Conservation (phyloP, 148 eudicot species). For the Pharnaceum exiguum region DNA sequence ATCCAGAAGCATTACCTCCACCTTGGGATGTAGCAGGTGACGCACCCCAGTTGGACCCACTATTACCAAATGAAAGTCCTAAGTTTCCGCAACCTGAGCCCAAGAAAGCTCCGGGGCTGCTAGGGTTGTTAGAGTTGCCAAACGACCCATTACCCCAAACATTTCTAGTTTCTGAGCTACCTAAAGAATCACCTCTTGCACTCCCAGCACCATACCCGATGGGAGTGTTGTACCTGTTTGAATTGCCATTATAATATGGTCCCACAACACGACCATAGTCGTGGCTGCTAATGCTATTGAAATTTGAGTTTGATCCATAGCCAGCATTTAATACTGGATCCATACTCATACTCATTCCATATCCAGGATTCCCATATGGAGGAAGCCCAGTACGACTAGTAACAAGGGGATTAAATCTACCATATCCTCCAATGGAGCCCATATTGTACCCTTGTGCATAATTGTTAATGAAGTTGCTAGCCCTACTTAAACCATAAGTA, state of each 20-base stretch:
- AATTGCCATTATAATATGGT: conserved; percentile 49
- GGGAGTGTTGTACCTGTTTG: conserved; percentile 53
- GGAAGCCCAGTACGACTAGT: conserved; percentile 61
- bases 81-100: conserved; percentile 56
- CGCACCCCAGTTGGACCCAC: conserved; percentile 50
- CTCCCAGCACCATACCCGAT: conserved; percentile 30
- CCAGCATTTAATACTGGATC: conserved; percentile 51
- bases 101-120: conserved; percentile 34
- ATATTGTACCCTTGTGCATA: conserved; percentile 65
- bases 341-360: conserved; percentile 56
- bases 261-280: conserved; percentile 62
- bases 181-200: conserved; percentile 40
- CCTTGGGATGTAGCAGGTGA: conserved; percentile 33
- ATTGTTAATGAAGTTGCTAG: conserved; percentile 52
- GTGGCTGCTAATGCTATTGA: conserved; percentile 34
- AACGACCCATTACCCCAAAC: conserved; percentile 63
- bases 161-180: conserved; percentile 43
- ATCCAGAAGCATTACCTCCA: conserved; percentile 44
- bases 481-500: conserved; percentile 50
- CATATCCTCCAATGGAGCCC: conserved; percentile 55
- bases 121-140: conserved; percentile 26
- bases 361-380: conserved; percentile 51
- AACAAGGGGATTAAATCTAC: conserved; percentile 55
- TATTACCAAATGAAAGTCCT: conserved; percentile 51
- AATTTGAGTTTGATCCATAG: conserved; percentile 46